Conservation (phyloP, 495 filamentous ascomycete species). For the Recurvomyces mirabilis region DNA sequence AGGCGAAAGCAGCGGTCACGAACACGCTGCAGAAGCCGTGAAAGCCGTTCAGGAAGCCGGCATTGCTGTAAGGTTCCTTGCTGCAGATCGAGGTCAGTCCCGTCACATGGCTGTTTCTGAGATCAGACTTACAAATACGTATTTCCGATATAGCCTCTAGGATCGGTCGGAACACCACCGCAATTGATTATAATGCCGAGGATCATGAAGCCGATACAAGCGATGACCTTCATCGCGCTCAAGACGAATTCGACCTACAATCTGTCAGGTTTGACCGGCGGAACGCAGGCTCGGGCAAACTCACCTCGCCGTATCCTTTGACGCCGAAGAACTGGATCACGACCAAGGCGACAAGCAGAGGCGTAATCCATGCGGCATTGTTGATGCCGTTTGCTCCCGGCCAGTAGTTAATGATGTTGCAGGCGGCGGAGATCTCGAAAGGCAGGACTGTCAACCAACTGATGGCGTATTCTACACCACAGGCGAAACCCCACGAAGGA, state of each 20-base stretch:
- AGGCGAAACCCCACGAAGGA: slow-evolving; percentile 62
- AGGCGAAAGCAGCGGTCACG: slow-evolving; percentile 25
- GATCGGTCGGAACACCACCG: slow-evolving; percentile 48
- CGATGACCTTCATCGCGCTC: slow-evolving; percentile 52
- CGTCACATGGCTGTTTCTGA: too few species aligned
- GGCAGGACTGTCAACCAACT: slow-evolving; percentile 88
- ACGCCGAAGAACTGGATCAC: slow-evolving; percentile 34
- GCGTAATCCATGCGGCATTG: slow-evolving; percentile 58
- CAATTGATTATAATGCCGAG: slow-evolving; percentile 58
- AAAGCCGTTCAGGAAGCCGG: background rate
- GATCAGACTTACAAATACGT: slow-evolving; percentile 15
- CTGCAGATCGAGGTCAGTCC: too few species aligned
- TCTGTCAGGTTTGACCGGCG: background rate
- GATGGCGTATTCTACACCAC: slow-evolving; percentile 96
- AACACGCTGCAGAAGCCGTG: slow-evolving; percentile 22
- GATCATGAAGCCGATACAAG: slow-evolving; percentile 60
- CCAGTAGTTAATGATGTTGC: slow-evolving; percentile 85
- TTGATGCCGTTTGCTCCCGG: slow-evolving; percentile 25
- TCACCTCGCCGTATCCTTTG: slow-evolving; percentile 29
- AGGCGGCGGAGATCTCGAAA: slow-evolving; percentile 81
- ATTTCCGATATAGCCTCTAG: slow-evolving; percentile 22
- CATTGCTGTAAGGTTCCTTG: slow-evolving; percentile 3
- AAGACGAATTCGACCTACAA: slow-evolving; percentile 32
- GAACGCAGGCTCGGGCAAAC: background rate
- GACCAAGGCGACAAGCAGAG: slow-evolving; percentile 29